Evolutionary conservation across 208 protist species (phyloP).

Genomic region (Crithidia fasciculata): DNA sequence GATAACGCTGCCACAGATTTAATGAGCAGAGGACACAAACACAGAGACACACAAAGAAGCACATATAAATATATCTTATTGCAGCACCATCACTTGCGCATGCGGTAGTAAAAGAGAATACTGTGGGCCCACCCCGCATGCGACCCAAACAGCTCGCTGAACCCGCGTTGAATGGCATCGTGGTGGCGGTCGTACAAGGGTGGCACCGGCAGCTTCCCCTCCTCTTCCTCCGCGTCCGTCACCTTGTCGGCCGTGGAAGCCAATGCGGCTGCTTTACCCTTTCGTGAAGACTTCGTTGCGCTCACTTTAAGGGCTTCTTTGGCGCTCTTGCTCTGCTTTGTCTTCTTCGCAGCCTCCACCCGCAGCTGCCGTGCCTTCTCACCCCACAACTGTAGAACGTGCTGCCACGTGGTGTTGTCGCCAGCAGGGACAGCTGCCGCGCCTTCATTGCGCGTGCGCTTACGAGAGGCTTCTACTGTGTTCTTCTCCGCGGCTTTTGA

Average conservation of each 20-base stretch:
- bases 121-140: constrained; percentile 81
- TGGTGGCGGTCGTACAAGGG: constrained; percentile 54
- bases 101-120: constrained; percentile 72
- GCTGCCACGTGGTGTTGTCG: neutral
- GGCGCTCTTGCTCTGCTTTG: constrained; percentile 4
- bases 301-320: neutral
- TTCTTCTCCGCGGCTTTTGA: neutral
- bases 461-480: neutral
- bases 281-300: neutral
- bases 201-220: constrained; percentile 22
- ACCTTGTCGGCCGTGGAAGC: too few relatives aligned
- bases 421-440: neutral
- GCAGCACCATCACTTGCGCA: constrained; percentile 25
- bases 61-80: constrained; percentile 23
- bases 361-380: constrained; percentile 18
- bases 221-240: neutral
- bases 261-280: too few relatives aligned
- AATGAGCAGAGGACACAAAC: neutral
- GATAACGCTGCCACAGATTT: too few relatives aligned
- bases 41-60: constrained; percentile 11
- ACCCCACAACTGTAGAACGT: constrained; percentile 23
- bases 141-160: constrained; percentile 61
- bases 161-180: constrained; percentile 77
- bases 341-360: neutral
- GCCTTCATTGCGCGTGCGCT: neutral